phyloP scores from a whole-genome alignment of 2,329 filamentous ascomycete genomes.

The Lasiodiplodia sp. region DNA sequence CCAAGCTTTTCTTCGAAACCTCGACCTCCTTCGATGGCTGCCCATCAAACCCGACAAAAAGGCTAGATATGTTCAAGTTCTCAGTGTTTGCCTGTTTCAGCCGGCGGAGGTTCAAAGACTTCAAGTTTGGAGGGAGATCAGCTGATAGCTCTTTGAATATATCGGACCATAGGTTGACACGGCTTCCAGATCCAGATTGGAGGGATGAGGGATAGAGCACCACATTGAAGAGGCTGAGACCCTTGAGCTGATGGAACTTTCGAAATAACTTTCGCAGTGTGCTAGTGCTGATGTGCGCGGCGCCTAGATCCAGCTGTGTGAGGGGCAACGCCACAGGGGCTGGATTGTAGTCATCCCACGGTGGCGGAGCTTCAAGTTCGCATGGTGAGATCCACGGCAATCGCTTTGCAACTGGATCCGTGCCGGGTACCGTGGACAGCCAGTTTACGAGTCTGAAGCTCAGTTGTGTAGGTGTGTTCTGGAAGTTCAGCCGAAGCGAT shows the following conservation, averaged over 20 bases:
- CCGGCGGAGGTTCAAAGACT: background rate
- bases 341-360: background rate
- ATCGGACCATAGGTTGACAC: background rate
- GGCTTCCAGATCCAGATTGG: background rate
- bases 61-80: background rate
- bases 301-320: background rate
- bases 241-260: background rate
- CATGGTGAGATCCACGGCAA: background rate
- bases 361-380: background rate
- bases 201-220: background rate
- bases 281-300: background rate
- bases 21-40: background rate
- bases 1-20: conserved; percentile 1
- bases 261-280: background rate
- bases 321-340: conserved; percentile 6
- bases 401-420: background rate
- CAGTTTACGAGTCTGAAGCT: background rate
- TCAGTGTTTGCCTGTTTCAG: background rate
- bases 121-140: background rate
- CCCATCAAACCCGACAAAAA: background rate
- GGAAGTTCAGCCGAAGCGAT: conserved; percentile 63
- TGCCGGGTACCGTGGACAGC: background rate
- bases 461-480: background rate
- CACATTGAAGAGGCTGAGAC: background rate
- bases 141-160: background rate